Base-by-base conservation (phyloP, 139 green algal species). In the Chlamydomonas sphaeroides region DNA sequence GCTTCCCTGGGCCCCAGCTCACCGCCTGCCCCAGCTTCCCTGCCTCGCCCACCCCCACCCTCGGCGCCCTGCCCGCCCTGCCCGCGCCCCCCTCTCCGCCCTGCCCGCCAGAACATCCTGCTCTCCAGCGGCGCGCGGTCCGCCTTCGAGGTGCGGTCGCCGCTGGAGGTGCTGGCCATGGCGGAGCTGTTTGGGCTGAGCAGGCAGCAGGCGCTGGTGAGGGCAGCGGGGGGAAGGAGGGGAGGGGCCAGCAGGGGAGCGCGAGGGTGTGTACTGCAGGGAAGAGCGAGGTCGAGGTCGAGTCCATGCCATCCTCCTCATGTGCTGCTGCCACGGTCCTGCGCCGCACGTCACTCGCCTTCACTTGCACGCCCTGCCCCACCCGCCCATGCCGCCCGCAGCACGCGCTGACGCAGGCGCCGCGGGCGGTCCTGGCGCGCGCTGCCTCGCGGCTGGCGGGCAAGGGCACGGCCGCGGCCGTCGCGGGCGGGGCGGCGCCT, bases 101-200 rank as follows among this genome's bases (percentile, higher is more conserved):
- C 45, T 33, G 7, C 26, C 23, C 33, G 14, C 85, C 88, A 90
- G 39, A 80, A 84, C 51, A 78, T 95, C 21, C 75, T 95, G 21
- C 25, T 95, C 10, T 89, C 71, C 80, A 95, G 92, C 70, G 85
- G 84, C 7, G 91, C 92, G 0, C 76, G 88, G 10, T 76, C 78
- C n/a, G 84, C 78, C 8, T 87, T 88, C 56, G 92, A 95, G 84
- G 76, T 95, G 63, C 75, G 92, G 3, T 90, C 87, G 0, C 90
- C 91, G 1, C 82, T 91, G 74, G 92, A 95, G 51, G 68, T 95
- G 14, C 49, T 82, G 65, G 93, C 93, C 71, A 62, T 95, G 77
- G 89, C 69, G 5, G 88, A 80, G 0, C 76, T 95, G 62, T 84
- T 94, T 49, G 92, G 92, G 11, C 68, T 95, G 26, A 85, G 17